phyloP scores from a whole-genome alignment of 192 early-diverging fungal species.

The Ambispora gerdemannii region DNA sequence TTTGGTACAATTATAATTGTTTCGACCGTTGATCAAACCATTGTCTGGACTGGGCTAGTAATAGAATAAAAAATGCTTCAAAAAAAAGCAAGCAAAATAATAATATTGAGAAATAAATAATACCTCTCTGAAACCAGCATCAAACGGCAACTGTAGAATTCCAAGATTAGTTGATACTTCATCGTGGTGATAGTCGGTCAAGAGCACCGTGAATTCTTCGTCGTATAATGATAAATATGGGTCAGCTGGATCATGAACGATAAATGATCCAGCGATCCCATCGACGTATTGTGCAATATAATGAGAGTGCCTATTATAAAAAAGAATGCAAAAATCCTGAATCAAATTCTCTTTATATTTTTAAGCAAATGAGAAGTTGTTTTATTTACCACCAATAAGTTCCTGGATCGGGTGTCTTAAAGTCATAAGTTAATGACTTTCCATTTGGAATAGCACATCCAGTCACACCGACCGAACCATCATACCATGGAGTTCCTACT shows the following conservation, averaged over 20 bases:
- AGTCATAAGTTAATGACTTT: not conserved
- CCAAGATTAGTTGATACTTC: conserved; percentile 19
- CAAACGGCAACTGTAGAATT: conserved; percentile 22
- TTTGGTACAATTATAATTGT: conserved; percentile 37
- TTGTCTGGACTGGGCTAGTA: conserved; percentile 38
- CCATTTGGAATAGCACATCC: conserved; percentile 2
- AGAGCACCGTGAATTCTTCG: conserved; percentile 37
- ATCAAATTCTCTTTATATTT: not conserved
- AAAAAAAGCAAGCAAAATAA: not conserved
- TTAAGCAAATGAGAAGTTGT: conserved; percentile 12
- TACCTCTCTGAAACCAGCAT: conserved; percentile 16
- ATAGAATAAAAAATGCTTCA: not conserved
- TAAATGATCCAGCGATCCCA: conserved; percentile 39
- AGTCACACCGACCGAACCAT: conserved; percentile 38
- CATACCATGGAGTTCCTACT: conserved; percentile 37
- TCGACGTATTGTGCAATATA: conserved; percentile 39
- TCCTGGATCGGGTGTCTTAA: conserved; percentile 27
- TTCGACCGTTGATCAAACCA: conserved; percentile 49
- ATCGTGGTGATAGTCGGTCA: conserved; percentile 49
- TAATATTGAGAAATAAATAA: not conserved
- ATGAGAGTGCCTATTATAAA: conserved; percentile 1
- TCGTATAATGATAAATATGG: conserved; percentile 40
- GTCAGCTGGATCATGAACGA: conserved; percentile 39
- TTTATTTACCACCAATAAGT: conserved; percentile 40
- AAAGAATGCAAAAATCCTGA: not conserved